These are phyloP conservation scores for Trichaptum fuscoviolaceum DNA, from an alignment of 768 basidiomycete species.

Conservation along the genomic window DNA sequence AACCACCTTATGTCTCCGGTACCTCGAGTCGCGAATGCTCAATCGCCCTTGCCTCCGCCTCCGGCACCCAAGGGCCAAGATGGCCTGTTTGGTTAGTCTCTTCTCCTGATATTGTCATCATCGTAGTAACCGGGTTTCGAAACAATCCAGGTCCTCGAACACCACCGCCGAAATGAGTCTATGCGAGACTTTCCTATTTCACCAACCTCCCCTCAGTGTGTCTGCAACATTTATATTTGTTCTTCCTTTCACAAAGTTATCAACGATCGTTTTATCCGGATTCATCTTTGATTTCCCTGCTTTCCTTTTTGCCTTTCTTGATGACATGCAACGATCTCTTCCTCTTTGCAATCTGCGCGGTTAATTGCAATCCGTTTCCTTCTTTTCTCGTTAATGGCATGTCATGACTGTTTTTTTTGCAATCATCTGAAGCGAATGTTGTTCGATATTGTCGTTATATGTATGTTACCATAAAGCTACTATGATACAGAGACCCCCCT, in stretches of 20 bases:
- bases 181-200: neutral
- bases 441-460: neutral
- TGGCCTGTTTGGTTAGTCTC: slow-evolving; percentile 59
- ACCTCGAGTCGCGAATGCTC: slow-evolving; percentile 29
- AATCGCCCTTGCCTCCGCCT: slow-evolving; percentile 28
- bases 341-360: too few species aligned
- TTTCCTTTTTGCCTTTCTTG: neutral
- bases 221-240: neutral
- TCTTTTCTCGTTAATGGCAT: neutral
- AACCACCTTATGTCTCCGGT: slow-evolving; percentile 58
- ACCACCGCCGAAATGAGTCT: slow-evolving; percentile 38
- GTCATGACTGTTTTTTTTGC: neutral
- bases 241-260: neutral
- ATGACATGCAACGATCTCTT: too few species aligned
- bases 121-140: neutral
- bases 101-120: slow-evolving; percentile 5
- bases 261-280: neutral
- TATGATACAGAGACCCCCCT: neutral
- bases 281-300: neutral
- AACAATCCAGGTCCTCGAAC: slow-evolving; percentile 37
- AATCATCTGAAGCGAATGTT: neutral
- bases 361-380: neutral
- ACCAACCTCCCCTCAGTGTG: neutral
- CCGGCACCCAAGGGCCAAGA: slow-evolving; percentile 45
- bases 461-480: neutral